Percentiles rank a stretch among this genome's conserved stretches.
Conservation (phyloP, 768 basidiomycete genomes). For the Lactarius trivialis region DNA sequence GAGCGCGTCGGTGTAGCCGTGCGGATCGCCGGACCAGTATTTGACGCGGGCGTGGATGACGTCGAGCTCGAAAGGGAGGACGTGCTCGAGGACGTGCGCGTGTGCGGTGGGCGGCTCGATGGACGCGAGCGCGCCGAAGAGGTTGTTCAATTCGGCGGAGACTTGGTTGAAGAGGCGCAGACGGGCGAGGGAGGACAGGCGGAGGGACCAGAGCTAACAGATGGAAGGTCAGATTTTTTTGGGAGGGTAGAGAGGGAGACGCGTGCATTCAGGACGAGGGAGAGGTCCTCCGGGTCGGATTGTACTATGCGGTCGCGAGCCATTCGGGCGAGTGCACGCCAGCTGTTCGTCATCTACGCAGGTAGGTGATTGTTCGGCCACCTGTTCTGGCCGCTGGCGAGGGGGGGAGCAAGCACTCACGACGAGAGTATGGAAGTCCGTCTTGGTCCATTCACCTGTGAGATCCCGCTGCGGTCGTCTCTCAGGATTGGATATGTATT, state of each 20-base stretch:
- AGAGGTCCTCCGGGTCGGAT: conserved; percentile 61
- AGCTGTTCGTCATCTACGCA: conserved; percentile 77
- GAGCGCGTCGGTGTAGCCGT: conserved; percentile 75
- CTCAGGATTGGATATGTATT: conserved; percentile 76
- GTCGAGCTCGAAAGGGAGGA: conserved; percentile 51
- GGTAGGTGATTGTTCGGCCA: not conserved
- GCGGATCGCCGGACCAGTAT: conserved; percentile 78
- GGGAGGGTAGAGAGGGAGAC: not conserved
- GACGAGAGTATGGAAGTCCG: conserved; percentile 72
- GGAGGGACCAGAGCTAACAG: conserved; percentile 73
- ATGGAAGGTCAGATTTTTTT: not conserved
- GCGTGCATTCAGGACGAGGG: conserved; percentile 60
- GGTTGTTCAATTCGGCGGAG: conserved; percentile 76
- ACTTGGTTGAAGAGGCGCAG: conserved; percentile 82
- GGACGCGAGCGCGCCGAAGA: conserved; percentile 62
- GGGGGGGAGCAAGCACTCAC: conserved; percentile 55
- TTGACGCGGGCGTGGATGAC: conserved; percentile 68
- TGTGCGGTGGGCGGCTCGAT: conserved; percentile 49
- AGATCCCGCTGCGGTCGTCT: conserved; percentile 67
- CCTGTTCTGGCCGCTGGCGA: not conserved
- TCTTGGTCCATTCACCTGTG: conserved; percentile 64
- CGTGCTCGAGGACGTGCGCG: conserved; percentile 50
- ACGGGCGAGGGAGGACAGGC: conserved; percentile 69
- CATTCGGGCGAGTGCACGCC: conserved; percentile 80
- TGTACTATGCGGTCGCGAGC: conserved; percentile 71